phyloP scores from a whole-genome alignment of 176 grass and related monocot genomes.

The Carex scoparia region DNA sequence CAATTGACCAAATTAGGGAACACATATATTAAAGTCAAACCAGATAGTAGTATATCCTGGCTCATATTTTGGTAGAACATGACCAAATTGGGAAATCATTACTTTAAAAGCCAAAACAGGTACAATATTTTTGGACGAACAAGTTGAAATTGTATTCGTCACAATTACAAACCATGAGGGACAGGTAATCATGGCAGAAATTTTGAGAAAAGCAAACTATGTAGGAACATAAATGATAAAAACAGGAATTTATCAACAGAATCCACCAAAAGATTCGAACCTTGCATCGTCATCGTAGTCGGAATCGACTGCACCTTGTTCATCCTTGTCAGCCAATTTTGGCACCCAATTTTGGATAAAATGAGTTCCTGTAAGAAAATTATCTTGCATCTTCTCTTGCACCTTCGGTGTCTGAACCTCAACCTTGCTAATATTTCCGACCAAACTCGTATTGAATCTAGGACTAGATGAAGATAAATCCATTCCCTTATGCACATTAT shows the following conservation, averaged over 20 bases:
- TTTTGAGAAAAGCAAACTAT: not conserved
- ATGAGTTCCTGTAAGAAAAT: conserved; percentile 58
- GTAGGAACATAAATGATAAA: not conserved
- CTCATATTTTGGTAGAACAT: not conserved
- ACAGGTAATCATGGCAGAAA: not conserved
- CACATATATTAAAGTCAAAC: not conserved
- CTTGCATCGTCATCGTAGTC: conserved; percentile 68
- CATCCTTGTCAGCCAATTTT: conserved; percentile 42
- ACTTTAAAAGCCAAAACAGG: not conserved
- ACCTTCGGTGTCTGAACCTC: conserved; percentile 33
- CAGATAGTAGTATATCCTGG: not conserved
- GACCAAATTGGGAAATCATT: not conserved
- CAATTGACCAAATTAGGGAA: not conserved
- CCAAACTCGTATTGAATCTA: conserved; percentile 38
- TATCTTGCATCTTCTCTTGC: conserved; percentile 56
- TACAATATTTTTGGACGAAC: not conserved
- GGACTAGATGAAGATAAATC: conserved; percentile 34
- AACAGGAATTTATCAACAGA: not conserved
- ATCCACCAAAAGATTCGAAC: conserved; percentile 41
- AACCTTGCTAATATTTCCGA: conserved; percentile 21
- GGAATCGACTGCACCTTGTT: conserved; percentile 51
- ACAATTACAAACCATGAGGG: not conserved
- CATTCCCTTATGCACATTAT: conserved; percentile 25
- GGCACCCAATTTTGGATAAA: conserved; percentile 87
- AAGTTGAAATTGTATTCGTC: not conserved